Percentiles rank a stretch among this genome's conserved stretches.
Evolutionary conservation across 805 yeast species (phyloP).

Genomic region (Schizosaccharomyces octosporus): DNA sequence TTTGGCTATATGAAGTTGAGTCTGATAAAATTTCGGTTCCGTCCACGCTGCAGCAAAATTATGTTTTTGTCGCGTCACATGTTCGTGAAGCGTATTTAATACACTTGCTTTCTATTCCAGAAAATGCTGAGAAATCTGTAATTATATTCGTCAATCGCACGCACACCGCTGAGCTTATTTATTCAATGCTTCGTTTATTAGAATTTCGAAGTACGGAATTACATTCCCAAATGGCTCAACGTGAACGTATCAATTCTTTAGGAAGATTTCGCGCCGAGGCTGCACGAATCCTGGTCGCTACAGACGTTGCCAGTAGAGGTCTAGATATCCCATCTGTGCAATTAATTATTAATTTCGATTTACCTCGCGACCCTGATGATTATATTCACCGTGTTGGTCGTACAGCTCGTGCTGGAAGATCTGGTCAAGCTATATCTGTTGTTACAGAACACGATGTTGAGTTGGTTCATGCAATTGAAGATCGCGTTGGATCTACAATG

Average conservation of each 20-base stretch:
- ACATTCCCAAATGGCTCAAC: slow-evolving; percentile 86
- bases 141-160: slow-evolving; percentile 85
- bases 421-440: slow-evolving; percentile 60
- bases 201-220: slow-evolving; percentile 68
- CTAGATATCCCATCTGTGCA: slow-evolving; percentile 85
- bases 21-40: slow-evolving; percentile 59
- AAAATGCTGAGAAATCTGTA: slow-evolving; percentile 39
- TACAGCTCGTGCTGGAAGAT: slow-evolving; percentile 92
- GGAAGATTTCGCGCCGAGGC: slow-evolving; percentile 88
- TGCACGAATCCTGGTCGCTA: slow-evolving; percentile 75
- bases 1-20: slow-evolving; percentile 53
- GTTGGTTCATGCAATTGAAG: slow-evolving; percentile 67
- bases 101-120: slow-evolving; percentile 36
- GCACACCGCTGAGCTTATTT: slow-evolving; percentile 61
- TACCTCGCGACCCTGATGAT: slow-evolving; percentile 90
- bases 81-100: slow-evolving; percentile 77
- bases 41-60: slow-evolving; percentile 34
- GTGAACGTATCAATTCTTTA: slow-evolving; percentile 69
- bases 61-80: slow-evolving; percentile 57
- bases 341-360: slow-evolving; percentile 70
- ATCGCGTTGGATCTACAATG: slow-evolving; percentile 58
- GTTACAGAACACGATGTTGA: slow-evolving; percentile 68
- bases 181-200: slow-evolving; percentile 48
- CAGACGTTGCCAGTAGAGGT: slow-evolving; percentile 95
- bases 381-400: slow-evolving; percentile 94